Evolutionary conservation across 2,329 filamentous ascomycete species (phyloP).

Genomic region (Aspergillus vadensis): DNA sequence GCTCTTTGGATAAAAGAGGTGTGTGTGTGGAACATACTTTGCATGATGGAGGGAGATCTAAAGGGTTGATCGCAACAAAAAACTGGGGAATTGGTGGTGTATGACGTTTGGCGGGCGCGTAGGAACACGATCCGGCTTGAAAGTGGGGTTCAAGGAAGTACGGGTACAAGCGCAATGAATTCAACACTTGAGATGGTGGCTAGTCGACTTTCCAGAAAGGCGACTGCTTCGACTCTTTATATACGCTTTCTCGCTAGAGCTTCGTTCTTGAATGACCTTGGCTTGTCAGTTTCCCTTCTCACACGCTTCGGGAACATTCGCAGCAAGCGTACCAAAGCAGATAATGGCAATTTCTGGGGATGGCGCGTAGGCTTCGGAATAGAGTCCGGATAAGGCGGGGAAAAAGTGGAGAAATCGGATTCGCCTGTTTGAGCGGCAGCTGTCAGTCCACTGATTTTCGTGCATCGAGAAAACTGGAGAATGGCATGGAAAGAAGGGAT

Average conservation of each 20-base stretch:
- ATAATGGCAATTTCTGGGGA: constrained; percentile 4
- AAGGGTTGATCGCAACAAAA: constrained; percentile 16
- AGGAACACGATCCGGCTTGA: constrained; percentile 2
- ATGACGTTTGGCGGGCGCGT: constrained; percentile 10
- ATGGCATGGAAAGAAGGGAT: neutral
- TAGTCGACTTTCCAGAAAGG: neutral
- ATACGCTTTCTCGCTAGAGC: neutral
- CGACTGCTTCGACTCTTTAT: constrained; percentile 15
- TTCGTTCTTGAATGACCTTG: neutral
- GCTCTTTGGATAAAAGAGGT: neutral
- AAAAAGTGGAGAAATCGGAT: constrained; percentile 32
- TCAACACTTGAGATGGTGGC: neutral
- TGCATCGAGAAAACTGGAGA: constrained; percentile 13
- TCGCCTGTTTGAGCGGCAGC: constrained; percentile 2
- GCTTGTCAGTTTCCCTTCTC: constrained; percentile 15
- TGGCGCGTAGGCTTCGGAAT: constrained; percentile 22
- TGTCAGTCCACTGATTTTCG: constrained; percentile 14
- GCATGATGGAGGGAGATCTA: constrained; percentile 30
- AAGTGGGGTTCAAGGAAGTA: constrained; percentile 6
- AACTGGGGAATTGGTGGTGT: constrained; percentile 4
- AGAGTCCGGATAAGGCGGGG: constrained; percentile 26
- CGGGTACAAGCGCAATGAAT: neutral
- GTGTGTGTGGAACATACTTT: constrained; percentile 33
- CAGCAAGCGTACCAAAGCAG: constrained; percentile 11
- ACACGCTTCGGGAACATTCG: constrained; percentile 9